A percentile compares a stretch with the other conserved stretches of the same genome.
These are phyloP conservation scores for Candida mattraensis DNA, from an alignment of 805 yeast species.

Conservation along the genomic window DNA sequence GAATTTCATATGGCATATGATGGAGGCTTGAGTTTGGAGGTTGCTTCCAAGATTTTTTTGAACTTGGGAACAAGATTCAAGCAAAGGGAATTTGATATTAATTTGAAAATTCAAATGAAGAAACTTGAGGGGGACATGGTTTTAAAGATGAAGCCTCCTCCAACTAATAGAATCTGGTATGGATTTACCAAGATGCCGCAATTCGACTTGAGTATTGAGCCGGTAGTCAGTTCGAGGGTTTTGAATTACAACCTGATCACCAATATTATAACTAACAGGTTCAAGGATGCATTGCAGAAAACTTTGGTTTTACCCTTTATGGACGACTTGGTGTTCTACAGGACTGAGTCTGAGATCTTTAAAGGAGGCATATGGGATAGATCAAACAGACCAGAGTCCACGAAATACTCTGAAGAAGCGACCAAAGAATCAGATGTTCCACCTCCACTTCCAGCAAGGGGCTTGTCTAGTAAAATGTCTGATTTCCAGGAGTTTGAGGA, in stretches of 20 bases:
- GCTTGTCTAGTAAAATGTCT: neutral
- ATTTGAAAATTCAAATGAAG: conserved; percentile 66
- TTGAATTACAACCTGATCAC: conserved; percentile 78
- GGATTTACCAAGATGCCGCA: conserved; percentile 78
- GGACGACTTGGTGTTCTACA: conserved; percentile 80
- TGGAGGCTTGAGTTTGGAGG: conserved; percentile 74
- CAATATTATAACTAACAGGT: conserved; percentile 71
- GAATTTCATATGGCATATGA: conserved; percentile 63
- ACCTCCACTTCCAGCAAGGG: neutral
- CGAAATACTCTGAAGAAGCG: neutral
- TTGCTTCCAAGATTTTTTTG: conserved; percentile 77
- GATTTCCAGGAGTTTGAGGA: neutral
- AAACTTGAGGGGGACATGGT: conserved; percentile 73
- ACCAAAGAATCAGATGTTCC: neutral
- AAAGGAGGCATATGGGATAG: conserved; percentile 94
- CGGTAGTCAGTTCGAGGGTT: conserved; percentile 84
- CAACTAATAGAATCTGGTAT: conserved; percentile 90
- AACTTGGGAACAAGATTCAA: conserved; percentile 75
- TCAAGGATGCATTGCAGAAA: conserved; percentile 76
- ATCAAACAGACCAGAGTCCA: conserved; percentile 7
- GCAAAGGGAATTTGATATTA: conserved; percentile 69
- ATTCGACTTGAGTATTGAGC: conserved; percentile 76
- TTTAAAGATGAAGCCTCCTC: conserved; percentile 79
- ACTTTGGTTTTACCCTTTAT: conserved; percentile 81
- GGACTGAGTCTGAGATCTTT: conserved; percentile 66